Percentiles rank a stretch among this genome's conserved stretches.
These are phyloP conservation scores for Fusarium nelsonii DNA, from an alignment of 2,329 filamentous ascomycete genomes.

Conservation along the genomic window DNA sequence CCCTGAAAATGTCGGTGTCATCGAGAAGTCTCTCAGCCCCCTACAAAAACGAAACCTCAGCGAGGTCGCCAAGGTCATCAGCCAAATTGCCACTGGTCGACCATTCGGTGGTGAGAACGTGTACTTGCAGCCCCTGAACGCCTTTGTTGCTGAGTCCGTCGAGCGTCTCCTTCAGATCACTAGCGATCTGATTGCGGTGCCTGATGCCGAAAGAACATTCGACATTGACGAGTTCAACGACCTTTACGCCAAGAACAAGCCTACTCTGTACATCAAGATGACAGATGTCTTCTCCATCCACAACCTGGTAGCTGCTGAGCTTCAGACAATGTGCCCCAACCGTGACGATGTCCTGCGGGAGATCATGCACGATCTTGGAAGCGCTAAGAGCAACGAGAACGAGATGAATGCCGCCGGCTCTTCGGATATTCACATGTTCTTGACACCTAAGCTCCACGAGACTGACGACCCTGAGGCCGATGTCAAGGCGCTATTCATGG, in stretches of 20 bases:
- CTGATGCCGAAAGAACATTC: constrained; percentile 89
- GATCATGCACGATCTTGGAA: constrained; percentile 92
- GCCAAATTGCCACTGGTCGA: constrained; percentile 88
- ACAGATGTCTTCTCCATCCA: constrained; percentile 97
- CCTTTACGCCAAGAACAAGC: constrained; percentile 94
- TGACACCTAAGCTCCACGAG: constrained; percentile 90
- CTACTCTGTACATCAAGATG: constrained; percentile 99
- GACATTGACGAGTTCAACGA: constrained; percentile 99
- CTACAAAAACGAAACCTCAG: constrained; percentile 92
- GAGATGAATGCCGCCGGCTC: constrained; percentile 90
- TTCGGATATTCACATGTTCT: constrained; percentile 89
- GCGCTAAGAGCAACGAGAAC: constrained; percentile 94
- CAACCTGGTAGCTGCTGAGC: constrained; percentile 83
- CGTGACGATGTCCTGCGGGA: constrained; percentile 91
- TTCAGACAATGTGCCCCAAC: constrained; percentile 79
- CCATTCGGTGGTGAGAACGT: constrained; percentile 95
- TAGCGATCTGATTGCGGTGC: constrained; percentile 82
- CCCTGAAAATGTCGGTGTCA: constrained; percentile 92
- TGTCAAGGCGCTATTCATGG: constrained; percentile 94
- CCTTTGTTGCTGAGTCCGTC: constrained; percentile 87
- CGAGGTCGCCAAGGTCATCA: constrained; percentile 91
- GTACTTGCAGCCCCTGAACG: constrained; percentile 94
- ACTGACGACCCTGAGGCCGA: constrained; percentile 93
- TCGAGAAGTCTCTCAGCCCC: constrained; percentile 88
- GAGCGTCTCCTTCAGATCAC: constrained; percentile 82